phyloP scores from a whole-genome alignment of 352 stramenopile genomes.

The Peronospora tabacina region DNA sequence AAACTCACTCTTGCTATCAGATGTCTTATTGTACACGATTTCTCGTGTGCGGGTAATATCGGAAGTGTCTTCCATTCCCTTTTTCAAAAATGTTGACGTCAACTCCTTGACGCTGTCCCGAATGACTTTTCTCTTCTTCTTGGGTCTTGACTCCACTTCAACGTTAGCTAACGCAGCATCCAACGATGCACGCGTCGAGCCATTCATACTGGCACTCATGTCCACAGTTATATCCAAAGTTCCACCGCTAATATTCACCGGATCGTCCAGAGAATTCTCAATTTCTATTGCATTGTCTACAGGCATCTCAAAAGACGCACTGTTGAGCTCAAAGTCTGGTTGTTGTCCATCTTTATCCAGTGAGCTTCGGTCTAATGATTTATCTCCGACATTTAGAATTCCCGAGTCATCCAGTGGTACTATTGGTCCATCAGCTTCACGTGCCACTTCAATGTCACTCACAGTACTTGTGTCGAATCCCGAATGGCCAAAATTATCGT shows the following conservation, averaged over 20 bases:
- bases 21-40: constrained; percentile 31
- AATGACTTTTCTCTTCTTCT: constrained; percentile 78
- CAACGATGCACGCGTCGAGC: constrained; percentile 54
- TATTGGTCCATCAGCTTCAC: constrained; percentile 52
- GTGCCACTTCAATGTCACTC: constrained; percentile 78
- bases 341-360: constrained; percentile 26
- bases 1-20: constrained; percentile 13
- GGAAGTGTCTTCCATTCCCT: constrained; percentile 68
- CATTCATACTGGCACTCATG: constrained; percentile 59
- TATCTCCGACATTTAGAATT: constrained; percentile 40
- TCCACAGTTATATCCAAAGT: constrained; percentile 64
- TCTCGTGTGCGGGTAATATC: constrained; percentile 60
- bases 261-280: constrained; percentile 30
- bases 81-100: constrained; percentile 64
- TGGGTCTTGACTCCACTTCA: constrained; percentile 38
- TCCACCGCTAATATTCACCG: constrained; percentile 33
- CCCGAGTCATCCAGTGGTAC: constrained; percentile 50
- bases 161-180: constrained; percentile 46
- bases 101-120: constrained; percentile 77
- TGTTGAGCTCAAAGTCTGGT: constrained; percentile 49
- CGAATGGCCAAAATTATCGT: constrained; percentile 48
- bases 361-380: constrained; percentile 40
- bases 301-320: constrained; percentile 50
- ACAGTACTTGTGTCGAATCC: constrained; percentile 56
- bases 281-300: constrained; percentile 34